Conservation (phyloP, 208 protist genomes). For the Trypanosoma conorhini region DNA sequence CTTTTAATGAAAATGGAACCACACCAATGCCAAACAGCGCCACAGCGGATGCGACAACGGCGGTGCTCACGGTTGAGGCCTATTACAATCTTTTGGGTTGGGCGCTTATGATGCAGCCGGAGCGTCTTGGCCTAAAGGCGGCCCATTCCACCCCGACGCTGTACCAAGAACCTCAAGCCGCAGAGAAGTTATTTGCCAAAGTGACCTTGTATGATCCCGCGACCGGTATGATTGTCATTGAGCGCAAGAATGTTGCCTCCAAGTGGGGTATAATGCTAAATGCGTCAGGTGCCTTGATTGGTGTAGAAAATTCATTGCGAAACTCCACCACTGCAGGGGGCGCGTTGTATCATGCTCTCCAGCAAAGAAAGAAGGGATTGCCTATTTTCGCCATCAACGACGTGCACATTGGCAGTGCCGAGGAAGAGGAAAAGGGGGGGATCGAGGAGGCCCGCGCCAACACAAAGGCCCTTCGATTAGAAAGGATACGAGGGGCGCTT, state of each 20-base stretch:
- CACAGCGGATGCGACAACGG: slow-evolving; percentile 32
- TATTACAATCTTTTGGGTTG: slow-evolving; percentile 65
- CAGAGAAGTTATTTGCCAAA: slow-evolving; percentile 27
- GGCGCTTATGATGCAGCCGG: slow-evolving; percentile 50
- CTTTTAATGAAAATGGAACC: slow-evolving; percentile 28
- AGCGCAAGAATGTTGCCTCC: slow-evolving; percentile 29
- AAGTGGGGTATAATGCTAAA: slow-evolving; percentile 66
- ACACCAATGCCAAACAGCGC: slow-evolving; percentile 9
- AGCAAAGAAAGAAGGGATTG: slow-evolving; percentile 32
- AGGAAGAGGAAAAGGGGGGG: slow-evolving; percentile 24
- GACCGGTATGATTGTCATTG: slow-evolving; percentile 40
- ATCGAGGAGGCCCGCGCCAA: slow-evolving; percentile 7
- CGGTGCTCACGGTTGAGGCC: slow-evolving; percentile 31
- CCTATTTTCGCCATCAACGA: slow-evolving; percentile 53
- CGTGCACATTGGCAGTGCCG: slow-evolving; percentile 25
- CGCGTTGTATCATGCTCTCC: slow-evolving; percentile 44
- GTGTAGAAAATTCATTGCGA: slow-evolving; percentile 50
- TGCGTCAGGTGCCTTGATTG: slow-evolving; percentile 36
- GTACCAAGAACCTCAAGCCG: slow-evolving; percentile 9
- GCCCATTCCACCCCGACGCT: background rate
- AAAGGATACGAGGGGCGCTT: slow-evolving; percentile 31
- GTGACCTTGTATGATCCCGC: slow-evolving; percentile 33
- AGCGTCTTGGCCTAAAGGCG: slow-evolving; percentile 32
- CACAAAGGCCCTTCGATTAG: slow-evolving; percentile 18
- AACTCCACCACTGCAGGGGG: slow-evolving; percentile 42